Evolutionary conservation across 2,329 filamentous ascomycete species (phyloP), one percentile per base, ranked within the genome.

Genomic region (Paecilomyces sp.): DNA sequence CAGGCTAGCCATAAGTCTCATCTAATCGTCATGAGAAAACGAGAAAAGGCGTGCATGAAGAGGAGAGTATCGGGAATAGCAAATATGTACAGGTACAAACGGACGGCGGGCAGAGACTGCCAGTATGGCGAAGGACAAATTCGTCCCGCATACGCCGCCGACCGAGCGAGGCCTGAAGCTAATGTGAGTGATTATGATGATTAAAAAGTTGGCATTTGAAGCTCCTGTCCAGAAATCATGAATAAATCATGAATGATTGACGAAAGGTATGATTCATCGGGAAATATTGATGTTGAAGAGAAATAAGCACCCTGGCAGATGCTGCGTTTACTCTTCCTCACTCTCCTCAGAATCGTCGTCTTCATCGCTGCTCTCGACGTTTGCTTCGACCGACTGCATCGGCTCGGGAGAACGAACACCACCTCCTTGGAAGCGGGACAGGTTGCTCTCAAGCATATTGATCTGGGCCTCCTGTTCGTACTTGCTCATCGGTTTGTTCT

Each of bases 401-500:
- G 76, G 76, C 56, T 77, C 76, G 4, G 77, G 75, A 25, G 76
- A 77, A 41, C 70, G 69, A n/a, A 69, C 70, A 56, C 71, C 73
- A 24, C 71, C 74, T 31, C 76, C 74, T 60, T 78, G 69, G 68
- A 79, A 81, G 25, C 76, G 75, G 33, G 76, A 78, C 18, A 80
- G 70, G 53, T 76, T 79, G 63, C 74, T 77, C 63, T 77, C 72
- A 33, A 81, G 72, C 65, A 77, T 77, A 56, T 78, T 77, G 62
- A 81, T 81, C 62, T 79, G 77, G 36, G 76, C 77, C 63, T 81
- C 79, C 65, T 81, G 79, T 63, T 81, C 78, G 56, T 73, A 74
- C 65, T 80, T 80, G 69, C 76, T 80, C 79, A 81, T 81, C 0
- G 79, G 78, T 68, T 81, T 81, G 65, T 79, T 80, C 68, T 81